Evolutionary conservation across 2,329 filamentous ascomycete species (phyloP), one percentile per base, ranked within the genome.

Genomic region (Colletotrichum chrysophilum): DNA sequence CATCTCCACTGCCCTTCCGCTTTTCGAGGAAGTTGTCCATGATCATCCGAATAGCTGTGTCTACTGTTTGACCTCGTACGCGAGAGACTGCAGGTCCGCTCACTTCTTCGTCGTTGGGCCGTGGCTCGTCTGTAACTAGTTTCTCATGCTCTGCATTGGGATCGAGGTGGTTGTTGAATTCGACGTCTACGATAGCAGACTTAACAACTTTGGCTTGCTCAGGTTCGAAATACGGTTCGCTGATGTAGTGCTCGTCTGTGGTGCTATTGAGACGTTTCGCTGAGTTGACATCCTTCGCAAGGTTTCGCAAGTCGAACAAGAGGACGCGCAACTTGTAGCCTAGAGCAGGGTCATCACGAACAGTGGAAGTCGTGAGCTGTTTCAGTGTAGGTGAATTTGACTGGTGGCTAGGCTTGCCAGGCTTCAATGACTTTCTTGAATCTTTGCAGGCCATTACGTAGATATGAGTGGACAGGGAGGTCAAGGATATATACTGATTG

Each of bases 71-170:
- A 5, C 55, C 55, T 16, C 4, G 21, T 16, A 58, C 55, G 0
- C 26, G 55, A 58, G 55, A 58, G 24, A 18, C 52, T 9, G 13
- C 4, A 48, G 38, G 7, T 1, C 1, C 18, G 38, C 9, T 0
- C 0, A 21, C 0, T 48, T 7, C 38, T 48, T 0, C 0, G 5
- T n/a, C 9, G 5, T 48, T 21, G 9, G 9, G 9, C 1, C 0
- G 38, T 21, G 38, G 38, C 18, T 48, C 43, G 3, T 48, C 18
- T n/a, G 43, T 48, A 0, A 48, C 3, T 48, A 0, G 2, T 9
- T 18, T 0, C 55, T 58, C 55, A 0, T 58, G 5, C 14, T 28
- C 5, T 6, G 55, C 55, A 8, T 58, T 58, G 13, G 55, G 55
- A 0, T 58, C 24, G 55, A 58, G 55, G 24, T 56, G 1, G 1